Base-by-base conservation (phyloP, 257 asterid genomes). In the Paulownia fortunei region DNA sequence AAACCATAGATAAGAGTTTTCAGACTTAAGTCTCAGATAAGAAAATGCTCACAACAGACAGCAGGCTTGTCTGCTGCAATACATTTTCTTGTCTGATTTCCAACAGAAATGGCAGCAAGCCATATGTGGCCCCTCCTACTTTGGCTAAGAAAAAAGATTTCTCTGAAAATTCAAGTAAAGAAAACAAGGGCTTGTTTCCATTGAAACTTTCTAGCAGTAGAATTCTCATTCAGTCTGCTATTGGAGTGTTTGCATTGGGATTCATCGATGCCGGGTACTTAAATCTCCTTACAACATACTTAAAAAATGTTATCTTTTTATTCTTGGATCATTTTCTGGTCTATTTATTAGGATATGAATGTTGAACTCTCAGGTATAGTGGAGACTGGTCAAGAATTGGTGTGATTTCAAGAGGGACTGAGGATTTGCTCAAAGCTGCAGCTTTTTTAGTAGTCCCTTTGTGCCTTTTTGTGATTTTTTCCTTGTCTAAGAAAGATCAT, bases 351-450 rank as follows among this genome's bases (percentile, higher is more conserved):
- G 58, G 51, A 54, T 47, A 12, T 73, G 34, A 1, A 41, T 24
- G 9, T 44, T 16, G 51, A 39, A 55, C 55, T 47, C 56, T 79
- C 91, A 93, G 97, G 88, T 93, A 93, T 11, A 92, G 98, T 84
- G 98, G 98, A 75, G 97, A 94, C 51, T 94, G 98, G 97, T 90
- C 97, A 21, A 90, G 97, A 84, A 89, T 94, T 84, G 97, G 97
- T 62, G 94, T 78, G 67, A 87, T 94, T 76, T 81, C 98, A 32
- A 86, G 77, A 69, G 91, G 69, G 41, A 74, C 85, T 27, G 97
- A 94, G 82, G 86, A 90, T 72, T 78, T 92, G 41, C 87, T 94
- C 51, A 92, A 87, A 73, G 80, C 77, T 86, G 92, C 92, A 41
- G 93, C 97, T 1, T 89, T 84, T 84, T n/a, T 92, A 11, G 80